Evolutionary conservation across 2,329 filamentous ascomycete genomes (phyloP).

Genomic region (Fusarium udum): DNA sequence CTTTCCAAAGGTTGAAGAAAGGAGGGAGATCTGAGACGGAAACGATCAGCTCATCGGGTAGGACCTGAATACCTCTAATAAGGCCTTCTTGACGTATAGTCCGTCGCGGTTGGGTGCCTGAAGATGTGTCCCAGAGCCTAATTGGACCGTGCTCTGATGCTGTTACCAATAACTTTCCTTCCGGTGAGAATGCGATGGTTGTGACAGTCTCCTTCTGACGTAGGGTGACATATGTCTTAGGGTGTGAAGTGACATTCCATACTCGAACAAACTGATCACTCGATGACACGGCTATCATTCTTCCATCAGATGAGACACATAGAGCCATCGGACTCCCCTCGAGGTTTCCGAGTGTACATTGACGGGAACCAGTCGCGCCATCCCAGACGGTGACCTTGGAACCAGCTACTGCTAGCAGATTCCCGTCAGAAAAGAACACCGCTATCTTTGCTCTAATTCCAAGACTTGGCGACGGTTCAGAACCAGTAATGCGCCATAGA

Average conservation of each 20-base stretch:
- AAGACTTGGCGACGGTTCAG: rapidly evolving
- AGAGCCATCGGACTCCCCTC: neutral
- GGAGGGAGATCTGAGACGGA: neutral
- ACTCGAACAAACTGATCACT: rapidly evolving
- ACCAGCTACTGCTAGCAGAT: neutral
- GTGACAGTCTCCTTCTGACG: neutral
- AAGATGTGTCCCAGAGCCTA: neutral
- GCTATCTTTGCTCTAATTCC: rapidly evolving
- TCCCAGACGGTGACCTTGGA: neutral
- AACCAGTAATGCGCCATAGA: rapidly evolving
- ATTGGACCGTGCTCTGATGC: neutral
- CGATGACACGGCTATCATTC: neutral
- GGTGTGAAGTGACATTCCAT: neutral
- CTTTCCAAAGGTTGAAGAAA: neutral
- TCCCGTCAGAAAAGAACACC: neutral
- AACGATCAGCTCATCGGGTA: neutral
- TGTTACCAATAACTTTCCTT: neutral
- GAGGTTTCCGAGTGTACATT: neutral
- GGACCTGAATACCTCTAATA: neutral
- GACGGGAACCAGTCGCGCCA: neutral
- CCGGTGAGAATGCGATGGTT: neutral
- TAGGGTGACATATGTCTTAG: rapidly evolving
- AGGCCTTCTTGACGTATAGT: neutral
- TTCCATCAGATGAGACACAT: neutral
- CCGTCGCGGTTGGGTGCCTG: neutral